Conservation (phyloP, 371 early-diverging fungal genomes). For the Syncephalis fuscata region DNA sequence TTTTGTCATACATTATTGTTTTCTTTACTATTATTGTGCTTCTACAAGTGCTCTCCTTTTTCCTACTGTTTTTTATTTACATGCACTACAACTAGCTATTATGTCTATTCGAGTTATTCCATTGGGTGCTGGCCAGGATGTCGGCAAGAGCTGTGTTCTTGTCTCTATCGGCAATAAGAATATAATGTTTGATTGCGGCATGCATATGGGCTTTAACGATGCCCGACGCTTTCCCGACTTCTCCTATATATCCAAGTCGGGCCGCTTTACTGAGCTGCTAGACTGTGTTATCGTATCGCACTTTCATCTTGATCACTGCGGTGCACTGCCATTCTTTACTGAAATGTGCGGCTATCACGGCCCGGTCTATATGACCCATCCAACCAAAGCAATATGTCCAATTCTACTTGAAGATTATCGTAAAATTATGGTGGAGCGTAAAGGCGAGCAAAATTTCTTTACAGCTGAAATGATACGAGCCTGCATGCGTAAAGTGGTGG, state of each 20-base stretch:
- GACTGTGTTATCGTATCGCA: constrained; percentile 91
- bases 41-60: too few species aligned
- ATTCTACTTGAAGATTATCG: constrained; percentile 85
- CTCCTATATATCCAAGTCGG: constrained; percentile 71
- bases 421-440: constrained; percentile 71
- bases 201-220: constrained; percentile 98
- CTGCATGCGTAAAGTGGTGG: constrained; percentile 81
- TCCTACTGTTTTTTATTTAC: neutral
- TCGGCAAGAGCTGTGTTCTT: constrained; percentile 87
- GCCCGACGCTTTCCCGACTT: constrained; percentile 97
- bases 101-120: constrained; percentile 35
- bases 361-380: constrained; percentile 93
- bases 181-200: constrained; percentile 97
- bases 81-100: neutral
- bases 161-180: constrained; percentile 75
- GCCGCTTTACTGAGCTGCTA: constrained; percentile 65
- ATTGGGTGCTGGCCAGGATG: constrained; percentile 60
- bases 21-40: too few species aligned
- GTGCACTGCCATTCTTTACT: constrained; percentile 90
- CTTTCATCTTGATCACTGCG: constrained; percentile 97
- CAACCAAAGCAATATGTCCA: constrained; percentile 89
- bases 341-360: constrained; percentile 91
- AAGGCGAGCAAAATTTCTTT: constrained; percentile 77
- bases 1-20: too few species aligned
- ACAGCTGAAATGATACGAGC: constrained; percentile 66